Evolutionary conservation across 2,329 filamentous ascomycete genomes (phyloP), one percentile per base, ranked within the genome.

Genomic region (Penicillium sp.): DNA sequence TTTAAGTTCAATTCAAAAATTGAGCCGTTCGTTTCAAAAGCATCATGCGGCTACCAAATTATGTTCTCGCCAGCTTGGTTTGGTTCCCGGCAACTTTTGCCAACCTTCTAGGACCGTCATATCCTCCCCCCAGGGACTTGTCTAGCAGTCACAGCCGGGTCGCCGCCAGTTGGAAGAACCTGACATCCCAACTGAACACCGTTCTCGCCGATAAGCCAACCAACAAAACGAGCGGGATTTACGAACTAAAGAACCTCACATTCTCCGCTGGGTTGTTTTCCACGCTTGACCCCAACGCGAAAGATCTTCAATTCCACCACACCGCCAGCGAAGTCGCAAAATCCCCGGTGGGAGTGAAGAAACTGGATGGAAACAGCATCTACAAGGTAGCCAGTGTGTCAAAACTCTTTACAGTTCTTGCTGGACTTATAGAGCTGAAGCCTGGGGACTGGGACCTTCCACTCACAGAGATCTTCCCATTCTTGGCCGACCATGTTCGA

Each of bases 391-490:
- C 76, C 1, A 79, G 75, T 59, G 63, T 75, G 35, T 71, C 71
- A 12, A 80, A 78, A 54, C 64, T 75, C 4, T 66, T 78, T 52
- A 77, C 76, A 0, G 73, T 77, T 31, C 73, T 76, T 42, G 69
- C 75, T 1, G 71, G 73, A 3, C 63, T 80, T 35, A 57, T 77
- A 1, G 61, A 73, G 37, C 58, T 78, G 6, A 68, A 71, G 0
- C 64, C 66, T 6, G 60, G 58, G 2, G 69, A 77, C 50, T 79
- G 76, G 69, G 73, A 81, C 2, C 77, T 76, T 46, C 77, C 77
- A 0, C 71, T 84, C 6, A 73, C 79, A 1, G 74, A 80, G 37
- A 80, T 80, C 52, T 66, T 82, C 6, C 78, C 81, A 0, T 72
- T 77, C 48, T 62, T 77, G 8, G 48, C 48, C 23, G 40, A 52